Conservation (phyloP, 139 green algal genomes). For the Tetraselmis chui region DNA sequence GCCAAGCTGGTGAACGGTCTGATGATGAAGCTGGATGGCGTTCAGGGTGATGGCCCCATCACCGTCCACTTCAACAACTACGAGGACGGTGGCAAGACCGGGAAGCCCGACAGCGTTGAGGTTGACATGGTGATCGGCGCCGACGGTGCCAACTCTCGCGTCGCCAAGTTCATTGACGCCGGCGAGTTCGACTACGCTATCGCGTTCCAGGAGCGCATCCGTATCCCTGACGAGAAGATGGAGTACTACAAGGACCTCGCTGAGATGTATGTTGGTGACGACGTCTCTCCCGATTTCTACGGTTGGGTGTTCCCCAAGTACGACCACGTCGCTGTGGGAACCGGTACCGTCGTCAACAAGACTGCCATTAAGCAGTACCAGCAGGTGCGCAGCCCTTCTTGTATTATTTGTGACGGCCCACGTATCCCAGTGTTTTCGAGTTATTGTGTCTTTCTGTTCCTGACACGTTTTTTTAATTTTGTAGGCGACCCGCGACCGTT, state of each 20-base stretch:
- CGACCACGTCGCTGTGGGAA: conserved; percentile 98
- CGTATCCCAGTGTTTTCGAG: conserved; percentile 27
- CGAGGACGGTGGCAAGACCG: conserved; percentile 68
- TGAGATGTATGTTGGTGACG: conserved; percentile 99
- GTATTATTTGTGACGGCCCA: too few relatives aligned
- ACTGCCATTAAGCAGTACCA: conserved; percentile 99
- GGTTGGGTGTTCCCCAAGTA: conserved; percentile 99
- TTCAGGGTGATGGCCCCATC: conserved; percentile 64
- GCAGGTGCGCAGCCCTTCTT: conserved; percentile 49
- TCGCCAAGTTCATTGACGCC: conserved; percentile 97
- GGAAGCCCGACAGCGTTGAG: conserved; percentile 55
- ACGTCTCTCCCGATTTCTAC: conserved; percentile 99
- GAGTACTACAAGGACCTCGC: conserved; percentile 99
- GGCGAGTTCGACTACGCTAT: conserved; percentile 99
- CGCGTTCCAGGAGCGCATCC: conserved; percentile 77
- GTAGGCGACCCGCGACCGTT: conserved; percentile 39
- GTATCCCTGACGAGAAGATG: conserved; percentile 93
- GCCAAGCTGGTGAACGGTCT: conserved; percentile 94
- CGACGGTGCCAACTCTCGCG: conserved; percentile 94
- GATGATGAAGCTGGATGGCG: conserved; percentile 79
- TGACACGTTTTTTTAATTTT: too few relatives aligned
- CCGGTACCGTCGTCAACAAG: conserved; percentile 99
- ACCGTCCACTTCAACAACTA: conserved; percentile 93
- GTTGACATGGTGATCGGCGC: conserved; percentile 95
- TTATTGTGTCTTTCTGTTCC: conserved; percentile 11